phyloP scores from a whole-genome alignment of 2,329 filamentous ascomycete species.

The Metarhizium sp. region DNA sequence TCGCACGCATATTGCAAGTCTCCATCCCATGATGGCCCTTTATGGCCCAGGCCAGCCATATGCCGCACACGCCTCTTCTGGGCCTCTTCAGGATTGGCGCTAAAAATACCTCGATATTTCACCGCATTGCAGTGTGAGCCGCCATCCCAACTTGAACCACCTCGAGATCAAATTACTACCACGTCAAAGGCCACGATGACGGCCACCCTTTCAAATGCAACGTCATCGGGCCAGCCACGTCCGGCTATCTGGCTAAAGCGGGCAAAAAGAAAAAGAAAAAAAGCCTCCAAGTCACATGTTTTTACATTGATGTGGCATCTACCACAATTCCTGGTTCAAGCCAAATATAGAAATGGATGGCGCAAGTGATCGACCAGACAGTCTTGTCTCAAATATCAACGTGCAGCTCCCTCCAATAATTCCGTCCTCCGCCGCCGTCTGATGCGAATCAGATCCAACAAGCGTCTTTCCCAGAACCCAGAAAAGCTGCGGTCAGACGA shows the following conservation, averaged over 20 bases:
- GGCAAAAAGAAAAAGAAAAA: neutral
- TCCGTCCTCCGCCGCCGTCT: neutral
- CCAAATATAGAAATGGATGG: neutral
- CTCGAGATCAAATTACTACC: neutral
- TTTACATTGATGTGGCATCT: neutral
- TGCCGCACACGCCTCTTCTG: too few species aligned
- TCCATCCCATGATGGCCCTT: too few species aligned
- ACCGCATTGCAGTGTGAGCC: neutral
- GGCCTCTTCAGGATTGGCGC: too few species aligned
- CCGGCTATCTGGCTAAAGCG: neutral
- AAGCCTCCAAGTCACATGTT: neutral
- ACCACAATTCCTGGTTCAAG: neutral
- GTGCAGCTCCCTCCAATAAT: neutral
- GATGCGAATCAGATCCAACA: neutral
- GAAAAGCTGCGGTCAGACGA: neutral
- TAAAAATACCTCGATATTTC: too few species aligned
- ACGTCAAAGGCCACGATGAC: neutral
- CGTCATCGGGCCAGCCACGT: neutral
- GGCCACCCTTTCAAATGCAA: neutral
- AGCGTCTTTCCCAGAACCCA: neutral
- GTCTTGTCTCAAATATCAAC: too few species aligned
- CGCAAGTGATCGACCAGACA: too few species aligned
- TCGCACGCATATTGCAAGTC: too few species aligned
- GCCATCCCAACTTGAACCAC: neutral
- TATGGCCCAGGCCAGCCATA: too few species aligned